Percentiles rank a stretch among this genome's conserved stretches.
Evolutionary conservation across 441 rosid genomes (phyloP).

Genomic region (Gossypium davidsonii): DNA sequence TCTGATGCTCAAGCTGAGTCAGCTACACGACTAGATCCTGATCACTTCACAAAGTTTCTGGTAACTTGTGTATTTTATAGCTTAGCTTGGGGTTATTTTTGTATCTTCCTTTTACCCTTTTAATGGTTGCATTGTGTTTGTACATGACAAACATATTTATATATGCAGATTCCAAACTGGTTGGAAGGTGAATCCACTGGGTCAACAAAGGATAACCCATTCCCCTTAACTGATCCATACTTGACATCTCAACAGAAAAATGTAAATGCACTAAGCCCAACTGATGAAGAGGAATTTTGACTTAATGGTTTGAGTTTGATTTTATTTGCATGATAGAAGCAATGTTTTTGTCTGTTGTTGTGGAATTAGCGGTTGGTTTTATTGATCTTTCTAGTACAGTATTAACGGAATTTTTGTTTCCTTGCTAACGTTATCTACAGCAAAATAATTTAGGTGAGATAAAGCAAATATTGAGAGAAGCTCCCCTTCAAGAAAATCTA

Average conservation of each 20-base stretch:
- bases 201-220: constrained; percentile 76
- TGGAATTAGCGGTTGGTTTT: constrained; percentile 10
- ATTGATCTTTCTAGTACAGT: background rate
- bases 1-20: constrained; percentile 93
- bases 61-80: constrained; percentile 31
- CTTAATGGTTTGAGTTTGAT: background rate
- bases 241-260: constrained; percentile 70
- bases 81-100: background rate
- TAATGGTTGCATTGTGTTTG: background rate
- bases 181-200: constrained; percentile 64
- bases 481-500: constrained; percentile 74
- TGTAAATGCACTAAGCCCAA: constrained; percentile 34
- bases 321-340: constrained; percentile 9
- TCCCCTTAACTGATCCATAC: constrained; percentile 68
- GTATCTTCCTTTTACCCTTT: background rate
- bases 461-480: constrained; percentile 63
- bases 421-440: constrained; percentile 25
- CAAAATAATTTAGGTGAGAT: constrained; percentile 70
- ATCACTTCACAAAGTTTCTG: constrained; percentile 85
- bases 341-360: background rate
- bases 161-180: constrained; percentile 82
- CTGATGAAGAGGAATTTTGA: background rate
- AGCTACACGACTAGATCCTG: constrained; percentile 72
- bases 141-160: constrained; percentile 7
- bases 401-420: background rate